Evolutionary conservation across 441 rosid species (phyloP).

Genomic region (Gossypium aridum): DNA sequence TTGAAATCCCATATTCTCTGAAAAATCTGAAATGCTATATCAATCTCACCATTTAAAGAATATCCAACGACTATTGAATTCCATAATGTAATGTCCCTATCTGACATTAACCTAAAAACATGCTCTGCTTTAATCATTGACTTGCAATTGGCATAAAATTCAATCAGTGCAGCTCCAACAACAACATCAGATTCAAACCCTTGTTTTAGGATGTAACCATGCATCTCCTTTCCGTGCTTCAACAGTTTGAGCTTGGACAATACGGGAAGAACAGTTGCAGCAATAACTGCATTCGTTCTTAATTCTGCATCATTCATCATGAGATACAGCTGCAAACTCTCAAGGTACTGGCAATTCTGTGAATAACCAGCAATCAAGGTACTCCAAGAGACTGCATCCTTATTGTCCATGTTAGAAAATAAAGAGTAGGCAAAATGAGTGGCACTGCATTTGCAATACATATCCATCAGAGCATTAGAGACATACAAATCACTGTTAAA

Average conservation of each 20-base stretch:
- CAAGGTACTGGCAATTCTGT: conserved; percentile 19
- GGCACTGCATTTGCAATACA: conserved; percentile 32
- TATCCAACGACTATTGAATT: conserved; percentile 27
- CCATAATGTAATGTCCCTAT: conserved; percentile 19
- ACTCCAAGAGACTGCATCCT: conserved; percentile 33
- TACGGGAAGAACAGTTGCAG: conserved; percentile 25
- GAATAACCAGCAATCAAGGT: conserved; percentile 29
- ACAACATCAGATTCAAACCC: conserved; percentile 27
- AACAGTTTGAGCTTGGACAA: conserved; percentile 27
- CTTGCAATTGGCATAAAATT: conserved; percentile 28
- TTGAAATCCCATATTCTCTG: conserved; percentile 19
- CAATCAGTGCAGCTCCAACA: conserved; percentile 22
- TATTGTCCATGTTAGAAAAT: conserved; percentile 15
- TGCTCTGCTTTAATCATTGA: conserved; percentile 22
- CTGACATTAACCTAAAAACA: conserved; percentile 12
- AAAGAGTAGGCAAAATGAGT: conserved; percentile 13
- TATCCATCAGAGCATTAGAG: conserved; percentile 29
- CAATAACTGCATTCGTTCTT: conserved; percentile 22
- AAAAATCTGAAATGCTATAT: conserved; percentile 15
- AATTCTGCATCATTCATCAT: conserved; percentile 20
- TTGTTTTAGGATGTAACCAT: conserved; percentile 24
- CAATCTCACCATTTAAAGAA: conserved; percentile 16
- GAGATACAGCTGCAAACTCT: conserved; percentile 19
- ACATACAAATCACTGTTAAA: conserved; percentile 26
- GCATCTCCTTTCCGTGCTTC: conserved; percentile 39